Percentiles rank a stretch among this genome's conserved stretches.
Evolutionary conservation across 2,329 filamentous ascomycete species (phyloP).

Genomic region (Aspergillus novoparasiticus): DNA sequence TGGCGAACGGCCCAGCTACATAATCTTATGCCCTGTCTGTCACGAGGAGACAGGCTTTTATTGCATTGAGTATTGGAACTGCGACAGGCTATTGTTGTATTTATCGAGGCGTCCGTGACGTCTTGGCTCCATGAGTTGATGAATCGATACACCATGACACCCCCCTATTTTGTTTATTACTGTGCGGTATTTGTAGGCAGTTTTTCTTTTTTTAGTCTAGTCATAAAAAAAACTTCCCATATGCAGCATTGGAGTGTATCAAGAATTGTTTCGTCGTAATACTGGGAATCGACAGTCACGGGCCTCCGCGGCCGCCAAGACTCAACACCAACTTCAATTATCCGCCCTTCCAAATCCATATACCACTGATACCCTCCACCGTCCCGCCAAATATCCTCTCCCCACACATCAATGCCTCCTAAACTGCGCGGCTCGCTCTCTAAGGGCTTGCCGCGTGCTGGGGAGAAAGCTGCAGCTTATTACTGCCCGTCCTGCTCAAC

Average conservation of each 20-base stretch:
- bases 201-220: not conserved
- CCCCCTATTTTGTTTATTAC: not conserved
- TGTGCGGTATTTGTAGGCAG: not conserved
- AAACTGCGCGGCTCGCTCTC: constrained; percentile 40
- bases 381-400: constrained; percentile 12
- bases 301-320: constrained; percentile 18
- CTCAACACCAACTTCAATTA: constrained; percentile 8
- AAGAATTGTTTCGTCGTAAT: not conserved
- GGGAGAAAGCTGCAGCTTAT: constrained; percentile 30
- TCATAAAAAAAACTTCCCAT: not conserved
- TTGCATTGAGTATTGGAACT: constrained; percentile 24
- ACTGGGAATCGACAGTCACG: not conserved
- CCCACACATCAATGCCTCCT: constrained; percentile 38
- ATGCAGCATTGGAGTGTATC: not conserved
- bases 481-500: constrained; percentile 47
- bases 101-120: constrained; percentile 31
- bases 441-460: constrained; percentile 36
- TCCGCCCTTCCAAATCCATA: constrained; percentile 5
- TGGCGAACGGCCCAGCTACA: not conserved
- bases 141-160: constrained; percentile 30
- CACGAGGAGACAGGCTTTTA: constrained; percentile 11
- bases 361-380: constrained; percentile 10
- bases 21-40: constrained; percentile 10
- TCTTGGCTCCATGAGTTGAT: constrained; percentile 31
- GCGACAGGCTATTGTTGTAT: constrained; percentile 22